phyloP scores from a whole-genome alignment of 2,329 filamentous ascomycete genomes.

The Scedosporium aurantiacum region DNA sequence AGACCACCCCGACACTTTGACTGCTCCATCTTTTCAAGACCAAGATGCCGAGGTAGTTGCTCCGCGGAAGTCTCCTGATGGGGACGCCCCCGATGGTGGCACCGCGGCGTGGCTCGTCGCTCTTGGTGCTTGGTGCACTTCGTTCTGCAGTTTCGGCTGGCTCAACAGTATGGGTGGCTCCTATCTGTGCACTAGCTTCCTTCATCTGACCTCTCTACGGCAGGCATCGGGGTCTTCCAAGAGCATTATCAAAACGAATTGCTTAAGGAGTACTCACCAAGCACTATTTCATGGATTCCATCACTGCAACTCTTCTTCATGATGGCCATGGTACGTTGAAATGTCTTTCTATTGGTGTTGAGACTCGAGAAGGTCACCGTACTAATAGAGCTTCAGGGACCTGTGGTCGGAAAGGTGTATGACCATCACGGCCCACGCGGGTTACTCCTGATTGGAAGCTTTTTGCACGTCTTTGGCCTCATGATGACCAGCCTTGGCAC shows the following conservation, averaged over 20 bases:
- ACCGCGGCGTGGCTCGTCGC: conserved; percentile 26
- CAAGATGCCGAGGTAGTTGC: too few species aligned
- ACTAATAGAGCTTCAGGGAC: conserved; percentile 27
- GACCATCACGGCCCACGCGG: conserved; percentile 51
- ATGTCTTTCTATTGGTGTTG: too few species aligned
- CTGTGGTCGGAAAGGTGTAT: conserved; percentile 49
- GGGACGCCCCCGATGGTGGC: conserved; percentile 18
- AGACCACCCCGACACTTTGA: too few species aligned
- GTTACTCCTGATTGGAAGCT: conserved; percentile 38
- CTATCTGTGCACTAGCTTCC: too few species aligned
- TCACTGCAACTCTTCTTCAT: conserved; percentile 45
- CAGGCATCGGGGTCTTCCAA: conserved; percentile 42
- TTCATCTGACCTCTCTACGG: too few species aligned
- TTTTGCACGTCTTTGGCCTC: conserved; percentile 48
- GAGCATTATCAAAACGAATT: conserved; percentile 43
- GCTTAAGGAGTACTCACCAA: conserved; percentile 35
- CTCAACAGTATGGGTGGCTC: conserved; percentile 15
- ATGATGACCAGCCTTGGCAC: conserved; percentile 49
- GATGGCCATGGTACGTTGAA: conserved; percentile 28
- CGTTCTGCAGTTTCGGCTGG: conserved; percentile 30
- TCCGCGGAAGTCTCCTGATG: not conserved
- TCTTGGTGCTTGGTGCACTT: conserved; percentile 27
- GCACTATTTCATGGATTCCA: conserved; percentile 51
- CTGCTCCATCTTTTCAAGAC: too few species aligned
- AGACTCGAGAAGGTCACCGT: conserved; percentile 11